phyloP scores from a whole-genome alignment of 176 grass and related monocot species.

The Triticum timopheevii region DNA sequence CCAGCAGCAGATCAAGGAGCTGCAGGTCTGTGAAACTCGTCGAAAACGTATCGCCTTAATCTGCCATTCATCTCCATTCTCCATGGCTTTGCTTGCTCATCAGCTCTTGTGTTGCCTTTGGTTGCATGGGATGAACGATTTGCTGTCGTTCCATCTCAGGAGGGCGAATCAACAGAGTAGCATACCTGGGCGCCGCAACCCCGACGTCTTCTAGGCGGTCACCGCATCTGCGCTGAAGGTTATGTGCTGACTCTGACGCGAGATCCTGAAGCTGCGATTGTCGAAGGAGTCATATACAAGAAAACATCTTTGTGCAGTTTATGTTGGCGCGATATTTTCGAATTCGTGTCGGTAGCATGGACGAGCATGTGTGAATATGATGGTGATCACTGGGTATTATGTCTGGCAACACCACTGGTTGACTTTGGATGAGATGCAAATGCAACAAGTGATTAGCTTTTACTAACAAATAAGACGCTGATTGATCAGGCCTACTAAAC shows the following conservation, averaged over 20 bases:
- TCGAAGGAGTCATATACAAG: background rate
- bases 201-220: constrained; percentile 33
- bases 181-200: constrained; percentile 22
- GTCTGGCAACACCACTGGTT: no score
- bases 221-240: background rate
- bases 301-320: background rate
- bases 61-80: background rate
- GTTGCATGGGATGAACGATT: constrained; percentile 32
- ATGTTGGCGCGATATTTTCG: background rate
- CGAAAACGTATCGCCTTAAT: background rate
- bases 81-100: background rate
- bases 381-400: no score
- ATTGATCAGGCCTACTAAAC: no score
- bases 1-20: constrained; percentile 32
- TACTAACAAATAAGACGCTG: no score
- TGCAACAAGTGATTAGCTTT: no score
- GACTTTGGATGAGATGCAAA: no score
- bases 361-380: no score
- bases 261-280: background rate
- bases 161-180: background rate
- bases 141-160: constrained; percentile 24
- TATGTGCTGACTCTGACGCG: background rate
- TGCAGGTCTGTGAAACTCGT: constrained; percentile 33
- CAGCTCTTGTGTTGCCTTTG: background rate
- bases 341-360: no score